Evolutionary conservation across 1,284 basidiomycete genomes (phyloP), one percentile per base, ranked within the genome.

Genomic region (Tilletia setariae): DNA sequence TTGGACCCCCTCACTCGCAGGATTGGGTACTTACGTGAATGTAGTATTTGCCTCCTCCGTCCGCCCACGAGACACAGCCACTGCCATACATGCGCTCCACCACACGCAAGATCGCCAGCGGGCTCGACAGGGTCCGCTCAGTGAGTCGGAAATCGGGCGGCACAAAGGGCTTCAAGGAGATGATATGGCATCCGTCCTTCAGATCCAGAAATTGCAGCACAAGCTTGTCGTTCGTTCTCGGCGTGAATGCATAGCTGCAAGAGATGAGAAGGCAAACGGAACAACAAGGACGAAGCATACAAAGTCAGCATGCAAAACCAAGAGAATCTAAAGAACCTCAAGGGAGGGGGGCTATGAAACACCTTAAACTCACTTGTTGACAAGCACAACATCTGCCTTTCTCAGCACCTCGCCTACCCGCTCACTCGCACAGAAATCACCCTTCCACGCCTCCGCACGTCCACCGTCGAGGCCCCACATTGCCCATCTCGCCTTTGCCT

Each of bases 141-240:
- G 84, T 86, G 71, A 87, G 79, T 59, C 85, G 80, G 72, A 86
- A 86, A 43, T 85, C 84, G 25, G 84, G 82, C 2, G 84, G 83
- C 23, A 86, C 84, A 72, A 87, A 87, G 2, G 86, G 86, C 68
- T 86, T 86, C 25, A 88, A 77, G 21, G 84, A 85, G 67, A 88
- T 84, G 49, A 88, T 84, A 63, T 81, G 82, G 0, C 86, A 84
- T 9, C 85, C 84, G 32, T 86, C 85, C 71, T 85, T 85, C 42
- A 88, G 79, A 64, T 87, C 87, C 32, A 88, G 81, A 77, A 88
- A 88, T 56, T 86, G 79, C 35, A 86, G 78, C 2, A 85, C 85
- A 16, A 88, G 82, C 28, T 84, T 83, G 42, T 85, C 84, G 76
- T 87, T 87, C 13, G 87, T 84, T 2, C 80, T 73, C 0, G 86